Percentiles rank a stretch among this genome's conserved stretches.
These are phyloP conservation scores for Phytophthora rubi DNA, from an alignment of 352 stramenopile genomes.

Conservation along the genomic window DNA sequence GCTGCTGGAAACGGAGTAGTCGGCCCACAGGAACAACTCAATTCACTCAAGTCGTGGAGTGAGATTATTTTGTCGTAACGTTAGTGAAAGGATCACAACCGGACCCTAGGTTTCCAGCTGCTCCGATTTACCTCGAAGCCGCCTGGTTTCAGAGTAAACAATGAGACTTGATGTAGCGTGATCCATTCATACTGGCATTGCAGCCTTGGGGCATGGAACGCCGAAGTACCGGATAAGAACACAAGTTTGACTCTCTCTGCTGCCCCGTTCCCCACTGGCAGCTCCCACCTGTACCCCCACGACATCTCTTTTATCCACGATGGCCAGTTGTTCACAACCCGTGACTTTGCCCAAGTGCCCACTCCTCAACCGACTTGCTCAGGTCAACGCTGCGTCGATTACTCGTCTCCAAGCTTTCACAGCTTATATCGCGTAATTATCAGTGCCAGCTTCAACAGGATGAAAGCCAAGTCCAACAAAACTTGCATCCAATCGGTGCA, in stretches of 20 bases:
- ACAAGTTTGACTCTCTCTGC: slow-evolving; percentile 7
- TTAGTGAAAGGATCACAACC: no score
- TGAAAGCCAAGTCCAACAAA: slow-evolving; percentile 18
- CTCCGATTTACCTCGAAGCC: no score
- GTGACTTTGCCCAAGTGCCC: not conserved
- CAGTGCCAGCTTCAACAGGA: not conserved
- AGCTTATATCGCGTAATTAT: not conserved
- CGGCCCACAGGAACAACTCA: no score
- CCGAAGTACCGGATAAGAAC: slow-evolving; percentile 19
- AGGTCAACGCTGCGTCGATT: slow-evolving; percentile 1
- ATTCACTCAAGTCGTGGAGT: no score
- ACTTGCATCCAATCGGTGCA: slow-evolving; percentile 20
- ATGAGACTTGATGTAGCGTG: no score
- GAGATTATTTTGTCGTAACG: no score
- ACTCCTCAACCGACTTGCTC: slow-evolving; percentile 19
- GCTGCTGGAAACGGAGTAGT: slow-evolving; percentile 7
- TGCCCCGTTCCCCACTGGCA: not conserved
- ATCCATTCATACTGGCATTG: no score
- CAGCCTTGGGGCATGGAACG: not conserved
- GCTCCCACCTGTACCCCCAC: slow-evolving; percentile 1
- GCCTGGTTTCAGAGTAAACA: no score
- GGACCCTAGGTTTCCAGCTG: no score
- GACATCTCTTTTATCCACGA: slow-evolving; percentile 10
- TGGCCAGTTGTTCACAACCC: not conserved
- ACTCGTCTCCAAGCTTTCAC: not conserved